Conservation (phyloP, 352 stramenopile genomes). For the Globisporangium radiosum region DNA sequence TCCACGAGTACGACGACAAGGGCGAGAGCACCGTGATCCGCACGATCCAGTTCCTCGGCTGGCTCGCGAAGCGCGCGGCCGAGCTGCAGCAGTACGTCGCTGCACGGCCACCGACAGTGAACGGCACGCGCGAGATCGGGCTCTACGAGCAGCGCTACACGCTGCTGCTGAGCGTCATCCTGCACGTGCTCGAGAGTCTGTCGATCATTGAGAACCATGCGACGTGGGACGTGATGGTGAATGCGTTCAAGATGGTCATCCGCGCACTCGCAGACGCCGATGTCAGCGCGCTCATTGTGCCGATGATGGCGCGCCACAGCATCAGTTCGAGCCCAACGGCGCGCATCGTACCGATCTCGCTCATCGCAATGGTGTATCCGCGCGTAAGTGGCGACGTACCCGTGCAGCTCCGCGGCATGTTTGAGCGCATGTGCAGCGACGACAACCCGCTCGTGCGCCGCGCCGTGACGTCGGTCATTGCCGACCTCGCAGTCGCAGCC, state of each 20-base stretch:
- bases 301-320: slow-evolving; percentile 77
- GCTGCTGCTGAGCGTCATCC: slow-evolving; percentile 63
- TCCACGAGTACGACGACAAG: slow-evolving; percentile 86
- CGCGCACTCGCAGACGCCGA: slow-evolving; percentile 50
- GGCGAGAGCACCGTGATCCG: slow-evolving; percentile 79
- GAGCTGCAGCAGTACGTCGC: slow-evolving; percentile 52
- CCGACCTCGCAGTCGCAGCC: slow-evolving; percentile 51
- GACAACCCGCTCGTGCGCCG: slow-evolving; percentile 82
- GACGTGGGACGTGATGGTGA: slow-evolving; percentile 87
- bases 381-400: slow-evolving; percentile 60
- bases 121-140: slow-evolving; percentile 13
- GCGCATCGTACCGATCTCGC: slow-evolving; percentile 72
- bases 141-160: slow-evolving; percentile 48
- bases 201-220: slow-evolving; percentile 88
- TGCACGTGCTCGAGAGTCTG: slow-evolving; percentile 79
- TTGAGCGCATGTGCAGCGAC: slow-evolving; percentile 83
- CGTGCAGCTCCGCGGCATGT: slow-evolving; percentile 82
- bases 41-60: slow-evolving; percentile 78
- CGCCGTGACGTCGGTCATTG: slow-evolving; percentile 80
- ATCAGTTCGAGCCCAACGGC: slow-evolving; percentile 81
- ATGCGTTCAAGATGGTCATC: slow-evolving; percentile 71
- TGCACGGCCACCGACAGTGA: slow-evolving; percentile 10
- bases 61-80: slow-evolving; percentile 64
- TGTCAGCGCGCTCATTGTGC: slow-evolving; percentile 56
- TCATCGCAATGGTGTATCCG: slow-evolving; percentile 74